These are phyloP conservation scores for Lactifluus rugatus DNA, from an alignment of 768 basidiomycete species.

Conservation along the genomic window DNA sequence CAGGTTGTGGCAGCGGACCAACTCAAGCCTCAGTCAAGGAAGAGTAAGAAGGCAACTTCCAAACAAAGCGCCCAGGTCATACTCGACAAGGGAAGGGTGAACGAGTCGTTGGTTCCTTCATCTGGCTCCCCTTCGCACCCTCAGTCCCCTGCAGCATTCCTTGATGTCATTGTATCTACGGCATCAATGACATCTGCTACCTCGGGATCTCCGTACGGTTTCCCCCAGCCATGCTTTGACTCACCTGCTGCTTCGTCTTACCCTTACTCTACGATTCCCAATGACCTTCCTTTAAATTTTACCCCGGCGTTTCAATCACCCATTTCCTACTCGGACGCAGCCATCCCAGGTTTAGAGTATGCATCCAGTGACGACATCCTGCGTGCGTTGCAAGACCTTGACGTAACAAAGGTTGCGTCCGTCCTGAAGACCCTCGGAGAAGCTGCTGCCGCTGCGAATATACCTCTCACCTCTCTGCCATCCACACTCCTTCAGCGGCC, in stretches of 20 bases:
- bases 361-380: constrained; percentile 66
- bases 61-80: constrained; percentile 3
- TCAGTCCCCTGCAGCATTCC: constrained; percentile 38
- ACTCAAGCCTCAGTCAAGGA: constrained; percentile 22
- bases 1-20: background rate
- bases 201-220: constrained; percentile 23
- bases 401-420: constrained; percentile 58
- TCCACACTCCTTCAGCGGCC: constrained; percentile 8
- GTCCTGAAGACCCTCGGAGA: constrained; percentile 59
- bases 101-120: constrained; percentile 11
- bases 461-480: constrained; percentile 21
- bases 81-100: background rate
- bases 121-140: background rate
- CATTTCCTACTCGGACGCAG: constrained; percentile 11
- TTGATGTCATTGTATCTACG: constrained; percentile 58
- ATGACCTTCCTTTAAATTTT: background rate
- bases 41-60: constrained; percentile 28
- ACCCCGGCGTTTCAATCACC: constrained; percentile 28
- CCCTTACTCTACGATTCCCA: background rate
- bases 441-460: constrained; percentile 37
- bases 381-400: constrained; percentile 62
- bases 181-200: constrained; percentile 37
- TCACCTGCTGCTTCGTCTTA: constrained; percentile 15
- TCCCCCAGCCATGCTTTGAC: constrained; percentile 18
- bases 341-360: constrained; percentile 31